phyloP scores from a whole-genome alignment of 208 protist genomes.

The Lotmaria passim region DNA sequence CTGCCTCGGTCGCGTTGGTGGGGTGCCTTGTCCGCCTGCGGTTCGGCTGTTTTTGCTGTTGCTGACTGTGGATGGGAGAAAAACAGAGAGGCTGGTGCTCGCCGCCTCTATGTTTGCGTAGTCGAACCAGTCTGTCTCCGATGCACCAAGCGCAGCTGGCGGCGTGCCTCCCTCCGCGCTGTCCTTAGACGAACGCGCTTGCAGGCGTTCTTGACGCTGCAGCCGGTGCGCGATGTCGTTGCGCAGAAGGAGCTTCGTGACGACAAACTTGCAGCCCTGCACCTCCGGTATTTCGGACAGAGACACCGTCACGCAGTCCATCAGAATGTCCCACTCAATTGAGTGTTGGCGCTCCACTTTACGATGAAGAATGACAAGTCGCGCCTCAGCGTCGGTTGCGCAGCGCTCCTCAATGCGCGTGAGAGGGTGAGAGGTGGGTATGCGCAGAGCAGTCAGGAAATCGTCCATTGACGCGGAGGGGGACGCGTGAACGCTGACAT shows the following conservation, averaged over 20 bases:
- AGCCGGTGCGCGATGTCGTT: constrained; percentile 28
- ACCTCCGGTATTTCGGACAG: constrained; percentile 24
- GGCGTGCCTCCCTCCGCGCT: too few species aligned
- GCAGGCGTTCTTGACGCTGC: constrained; percentile 23
- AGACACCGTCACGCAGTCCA: constrained; percentile 28
- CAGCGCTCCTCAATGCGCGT: constrained; percentile 30
- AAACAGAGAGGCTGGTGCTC: constrained; percentile 11
- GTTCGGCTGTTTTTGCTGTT: too few species aligned
- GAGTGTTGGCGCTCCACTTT: constrained; percentile 30
- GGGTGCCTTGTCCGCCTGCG: too few species aligned
- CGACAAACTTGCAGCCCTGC: constrained; percentile 27
- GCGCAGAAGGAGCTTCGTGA: constrained; percentile 14
- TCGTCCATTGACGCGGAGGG: not conserved
- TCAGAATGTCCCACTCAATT: constrained; percentile 27
- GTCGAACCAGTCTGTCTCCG: constrained; percentile 33
- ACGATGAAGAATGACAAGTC: constrained; percentile 25
- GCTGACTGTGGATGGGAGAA: not conserved
- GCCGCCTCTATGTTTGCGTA: constrained; percentile 15
- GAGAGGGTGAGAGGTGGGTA: constrained; percentile 4
- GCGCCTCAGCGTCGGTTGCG: constrained; percentile 6
- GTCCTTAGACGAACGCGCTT: too few species aligned
- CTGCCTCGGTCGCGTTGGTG: not conserved
- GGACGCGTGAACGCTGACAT: not conserved
- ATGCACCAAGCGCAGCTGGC: constrained; percentile 3
- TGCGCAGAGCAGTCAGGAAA: constrained; percentile 18